Base-by-base conservation (phyloP, 306 rosid species). In the Sesbania bispinosa region DNA sequence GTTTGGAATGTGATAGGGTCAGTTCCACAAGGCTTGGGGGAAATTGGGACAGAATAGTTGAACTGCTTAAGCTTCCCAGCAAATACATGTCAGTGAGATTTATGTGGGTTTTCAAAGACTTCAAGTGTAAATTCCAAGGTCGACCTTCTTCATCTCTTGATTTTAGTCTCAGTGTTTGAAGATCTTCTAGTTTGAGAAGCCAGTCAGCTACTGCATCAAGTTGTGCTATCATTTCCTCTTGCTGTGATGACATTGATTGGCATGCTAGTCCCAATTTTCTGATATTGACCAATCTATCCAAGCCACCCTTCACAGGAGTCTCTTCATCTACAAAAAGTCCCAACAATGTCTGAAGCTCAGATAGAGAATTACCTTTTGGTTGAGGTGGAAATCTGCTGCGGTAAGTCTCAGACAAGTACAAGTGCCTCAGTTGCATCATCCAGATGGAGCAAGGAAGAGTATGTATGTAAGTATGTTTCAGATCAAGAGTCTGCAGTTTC, bases 401-500 rank as follows among this genome's bases (percentile, higher is more conserved):
- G 3, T 20, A 57, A 26, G 39, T 59, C 59, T 78, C 77, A 36
- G 67, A 66, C 66, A 78, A 50, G 82, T 46, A 71, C 24, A 84
- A n/a, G 41, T 78, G 79, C 46, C 77, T 73, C 21, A 81, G 80
- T 10, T 74, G 36, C 77, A 75, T 71, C 24, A 78, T 71, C 85
- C 88, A 78, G 0, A 78, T 57, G 6, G 85, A 80, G 39, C 47
- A 14, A 7, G 83, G 77, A 18, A 80, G 79, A 26, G n/a, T 41
- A 5, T 55, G 64, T 42, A 84, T 67, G 20, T 74, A 42, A 24
- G 85, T 77, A 13, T 81, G 75, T 26, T 81, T 85, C 11, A 85
- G 67, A 48, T 85, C 88, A 5, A 85, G 70, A 0, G 82, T 81
- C 32, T 78, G 72, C 19, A 85, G 88, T 54, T 66, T 33, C 5